Evolutionary conservation across 768 basidiomycete species (phyloP), one percentile per base, ranked within the genome.

Genomic region (Mycena haematopus): DNA sequence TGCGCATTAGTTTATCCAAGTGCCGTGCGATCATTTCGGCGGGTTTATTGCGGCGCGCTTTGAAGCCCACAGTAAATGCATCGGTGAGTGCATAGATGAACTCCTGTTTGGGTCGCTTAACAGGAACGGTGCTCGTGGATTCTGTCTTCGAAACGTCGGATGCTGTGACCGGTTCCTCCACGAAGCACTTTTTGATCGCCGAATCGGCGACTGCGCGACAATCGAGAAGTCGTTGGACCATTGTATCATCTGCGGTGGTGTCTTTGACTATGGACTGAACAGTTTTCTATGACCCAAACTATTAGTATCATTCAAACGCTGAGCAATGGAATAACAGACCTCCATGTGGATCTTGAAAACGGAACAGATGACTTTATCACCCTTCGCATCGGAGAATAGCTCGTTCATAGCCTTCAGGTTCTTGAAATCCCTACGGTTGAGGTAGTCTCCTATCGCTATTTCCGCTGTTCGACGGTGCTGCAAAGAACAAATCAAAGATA

Each of bases 1-100:
- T 86, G 47, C 95, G 85, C 90, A 99, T 91, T 22, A 89, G 85
- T 51, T 81, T 83, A 75, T 99, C 96, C 51, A 99, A 80, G 73
- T 94, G 86, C 72, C 92, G 94, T 17, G 97, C 97, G 56, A 96
- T 90, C 86, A 95, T 88, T 75, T 96, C 95, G 0, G 95, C 94
- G 8, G 94, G 93, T 70, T 92, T 95, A 70, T 86, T 89, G 29
- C 87, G 83, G 45, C 90, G 85, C 2, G 84, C 81, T 72, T 88
- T 88, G 79, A 95, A 95, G 24, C 90, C 92, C 29, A 69, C 77
- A 3, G 82, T 74, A 74, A 96, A 95, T 0, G 90, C 90, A 57
- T 92, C 90, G 1, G 78, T 78, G 13, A 90, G 77, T 1, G 90
- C 90, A 62, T 92, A 90, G 5, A 78, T 67, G 71, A 92, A 92